Base-by-base conservation (phyloP, 2,329 filamentous ascomycete species). In the Cercospora zeae-maydis region DNA sequence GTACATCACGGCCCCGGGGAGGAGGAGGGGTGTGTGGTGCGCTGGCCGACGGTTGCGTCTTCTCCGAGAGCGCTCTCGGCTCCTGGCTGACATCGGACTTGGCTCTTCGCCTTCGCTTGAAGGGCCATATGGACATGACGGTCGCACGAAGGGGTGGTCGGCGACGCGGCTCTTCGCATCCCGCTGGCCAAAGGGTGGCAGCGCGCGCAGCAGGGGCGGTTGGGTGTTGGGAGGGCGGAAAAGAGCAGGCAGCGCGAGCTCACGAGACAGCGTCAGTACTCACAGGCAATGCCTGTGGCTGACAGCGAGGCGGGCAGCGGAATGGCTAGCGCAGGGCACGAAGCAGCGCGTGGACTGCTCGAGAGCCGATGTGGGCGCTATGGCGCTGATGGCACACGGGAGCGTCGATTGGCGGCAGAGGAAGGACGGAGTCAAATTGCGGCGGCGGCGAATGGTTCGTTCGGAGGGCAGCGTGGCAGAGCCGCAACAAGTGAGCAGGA, bases 101-200 rank as follows among this genome's bases (percentile, higher is more conserved):
- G 59, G 59, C 62, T 55, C 74, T 66, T 76, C 85, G 86, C 78
- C 86, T 88, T 78, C 84, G 88, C 78, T 84, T 88, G 77, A 96
- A 96, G 65, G 88, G 90, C 92, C 91, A 96, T 77, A 93, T 80
- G 75, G 88, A 86, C 90, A 93, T 93, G 71, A 70, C 74, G 73
- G 59, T 42, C 30, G 42, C 56, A 59, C 56, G 45, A 30, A 36
- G 33, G 27, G 37, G 30, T 53, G 57, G 11, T 59, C 19, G 34
- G 47, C 57, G 24, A 49, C 21, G 45, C 31, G 19, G 37, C 49
- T 42, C 30, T 33, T 59, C 57, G 31, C 57, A 59, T 59, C 45
- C 57, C 57, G 57, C n/a, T 49, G 49, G 31, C 49, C 33, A 14
- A 34, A 21, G n/a, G 49, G 11, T 53, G 49, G 49, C 30, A 16